Conservation (phyloP, 2,329 filamentous ascomycete genomes). For the Hymenoscyphus fructigenus region DNA sequence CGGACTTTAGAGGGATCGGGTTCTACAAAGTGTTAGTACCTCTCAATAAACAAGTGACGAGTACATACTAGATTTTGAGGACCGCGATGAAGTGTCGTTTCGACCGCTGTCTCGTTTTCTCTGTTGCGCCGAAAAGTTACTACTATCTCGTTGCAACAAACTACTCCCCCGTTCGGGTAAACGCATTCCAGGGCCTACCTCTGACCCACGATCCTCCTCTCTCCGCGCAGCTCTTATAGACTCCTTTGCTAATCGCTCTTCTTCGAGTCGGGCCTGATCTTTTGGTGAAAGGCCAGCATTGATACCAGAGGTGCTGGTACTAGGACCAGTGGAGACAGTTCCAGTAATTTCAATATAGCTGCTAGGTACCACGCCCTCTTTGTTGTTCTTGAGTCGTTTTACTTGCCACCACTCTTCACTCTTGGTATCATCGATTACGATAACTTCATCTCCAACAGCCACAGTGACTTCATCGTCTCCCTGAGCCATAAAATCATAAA, state of each 20-base stretch:
- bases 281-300: constrained; percentile 66
- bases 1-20: constrained; percentile 81
- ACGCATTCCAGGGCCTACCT: constrained; percentile 76
- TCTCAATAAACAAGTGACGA: neutral
- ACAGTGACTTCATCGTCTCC: constrained; percentile 97
- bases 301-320: constrained; percentile 50
- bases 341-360: constrained; percentile 92
- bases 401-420: constrained; percentile 99
- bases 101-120: constrained; percentile 69
- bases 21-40: constrained; percentile 50
- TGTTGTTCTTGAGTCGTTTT: constrained; percentile 82
- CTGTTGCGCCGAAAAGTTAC: constrained; percentile 69
- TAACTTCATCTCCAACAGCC: constrained; percentile 82
- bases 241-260: constrained; percentile 80
- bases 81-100: constrained; percentile 53
- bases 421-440: constrained; percentile 84
- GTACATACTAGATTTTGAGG: constrained; percentile 70
- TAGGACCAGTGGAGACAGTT: constrained; percentile 47
- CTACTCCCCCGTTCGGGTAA: constrained; percentile 80
- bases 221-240: constrained; percentile 61
- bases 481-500: constrained; percentile 97
- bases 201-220: constrained; percentile 61
- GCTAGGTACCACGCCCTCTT: constrained; percentile 93
- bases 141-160: constrained; percentile 64
- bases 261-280: constrained; percentile 76